Base-by-base conservation (phyloP, 371 early-diverging fungal species). In the Mortierella sp. region DNA sequence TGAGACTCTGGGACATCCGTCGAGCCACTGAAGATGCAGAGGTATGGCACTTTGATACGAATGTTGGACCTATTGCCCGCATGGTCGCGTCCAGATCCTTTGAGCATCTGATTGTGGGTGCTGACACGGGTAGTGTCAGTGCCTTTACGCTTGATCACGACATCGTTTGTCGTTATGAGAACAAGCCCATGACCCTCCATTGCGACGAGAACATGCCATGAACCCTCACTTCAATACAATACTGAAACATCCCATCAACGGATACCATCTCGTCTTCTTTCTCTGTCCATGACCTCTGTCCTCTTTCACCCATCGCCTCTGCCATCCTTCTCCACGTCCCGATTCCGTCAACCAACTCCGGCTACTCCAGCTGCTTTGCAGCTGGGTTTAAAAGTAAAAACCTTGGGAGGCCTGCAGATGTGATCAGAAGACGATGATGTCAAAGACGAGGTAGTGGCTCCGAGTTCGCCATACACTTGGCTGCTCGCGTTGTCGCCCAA, bases 1-100 rank as follows among this genome's bases (percentile, higher is more conserved):
- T 79, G 21, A 60, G 58, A 40, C 19, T 71, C 5, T 79, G 78
- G 77, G 77, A 76, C 46, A 48, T 76, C 12, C 60, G 66, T 14
- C 52, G 62, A 21, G 69, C 77, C 9, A 46, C 77, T 2, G 69
- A 69, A 44, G 70, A 76, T 22, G 52, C 62, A 1, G 61, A 61
- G 53, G 31, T 57, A 16, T 76, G 65, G 70, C 48, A 49, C 14
- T 34, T 76, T 51, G 66, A 76, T 4, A 58, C 60, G 1, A 54
- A 54, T 5, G 28, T 69, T 7, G 77, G 77, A 12, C 77, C 77
- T 1, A 51, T 76, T 3, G 77, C 77, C 0, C 60, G 70, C 0
- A 44, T 69, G 60, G 46, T 44, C 1, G 48, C 66, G 2, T 62
- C 77, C 2, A 41, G 53, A 0, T 54, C 50, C 0, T 61, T 64